A percentile compares a stretch with the other conserved stretches of the same genome.
Conservation (phyloP, 2,329 filamentous ascomycete species). For the Cladosporium sp. region DNA sequence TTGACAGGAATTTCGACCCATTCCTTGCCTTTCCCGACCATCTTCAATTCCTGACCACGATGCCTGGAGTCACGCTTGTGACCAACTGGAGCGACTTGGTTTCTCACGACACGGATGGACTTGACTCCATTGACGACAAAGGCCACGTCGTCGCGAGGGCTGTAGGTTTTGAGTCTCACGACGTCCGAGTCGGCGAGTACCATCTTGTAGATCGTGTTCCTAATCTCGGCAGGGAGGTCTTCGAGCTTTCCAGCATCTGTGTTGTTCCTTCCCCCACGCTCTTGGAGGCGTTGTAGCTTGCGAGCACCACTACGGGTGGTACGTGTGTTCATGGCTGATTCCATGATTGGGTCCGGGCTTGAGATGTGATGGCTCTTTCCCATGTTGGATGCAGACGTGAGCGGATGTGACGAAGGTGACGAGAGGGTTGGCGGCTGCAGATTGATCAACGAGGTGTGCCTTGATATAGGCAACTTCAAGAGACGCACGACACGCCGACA, state of each 20-base stretch:
- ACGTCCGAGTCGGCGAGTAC: background rate
- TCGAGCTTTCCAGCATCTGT: background rate
- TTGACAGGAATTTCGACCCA: background rate
- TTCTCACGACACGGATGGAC: background rate
- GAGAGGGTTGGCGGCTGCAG: too few species aligned
- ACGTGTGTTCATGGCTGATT: too few species aligned
- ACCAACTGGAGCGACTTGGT: background rate
- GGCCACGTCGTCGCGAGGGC: background rate
- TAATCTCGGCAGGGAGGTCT: background rate
- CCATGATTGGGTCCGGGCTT: too few species aligned
- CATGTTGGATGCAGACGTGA: too few species aligned
- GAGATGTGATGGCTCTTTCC: too few species aligned
- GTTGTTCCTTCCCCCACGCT: background rate
- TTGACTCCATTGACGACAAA: background rate
- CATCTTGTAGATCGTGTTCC: constrained; percentile 6
- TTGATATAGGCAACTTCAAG: too few species aligned
- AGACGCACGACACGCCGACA: too few species aligned
- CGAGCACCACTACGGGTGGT: background rate
- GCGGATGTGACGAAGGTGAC: too few species aligned
- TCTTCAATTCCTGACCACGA: background rate
- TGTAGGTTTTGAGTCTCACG: background rate
- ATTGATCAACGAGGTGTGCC: too few species aligned
- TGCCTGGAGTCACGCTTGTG: background rate
- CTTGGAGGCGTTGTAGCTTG: background rate
- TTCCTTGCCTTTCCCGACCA: background rate